These are phyloP conservation scores for Candida oleophila DNA, from an alignment of 805 yeast genomes.

Conservation along the genomic window DNA sequence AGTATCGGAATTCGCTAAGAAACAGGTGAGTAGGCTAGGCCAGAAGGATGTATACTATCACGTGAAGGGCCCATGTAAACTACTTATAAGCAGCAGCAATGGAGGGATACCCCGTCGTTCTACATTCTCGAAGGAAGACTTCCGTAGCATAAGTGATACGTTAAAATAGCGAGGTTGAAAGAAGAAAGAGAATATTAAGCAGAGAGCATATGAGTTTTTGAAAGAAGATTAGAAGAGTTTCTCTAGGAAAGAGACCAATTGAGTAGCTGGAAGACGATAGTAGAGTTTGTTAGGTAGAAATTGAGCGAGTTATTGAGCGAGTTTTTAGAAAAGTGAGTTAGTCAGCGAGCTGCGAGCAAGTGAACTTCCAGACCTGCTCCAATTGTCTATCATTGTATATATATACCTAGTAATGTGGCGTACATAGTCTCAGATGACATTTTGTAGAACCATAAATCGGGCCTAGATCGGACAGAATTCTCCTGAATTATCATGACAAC, in stretches of 20 bases:
- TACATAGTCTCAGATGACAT: neutral
- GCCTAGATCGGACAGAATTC: neutral
- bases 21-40: constrained; percentile 1
- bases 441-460: neutral
- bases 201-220: no score
- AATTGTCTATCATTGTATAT: no score
- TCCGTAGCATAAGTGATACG: constrained; percentile 8
- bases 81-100: constrained; percentile 21
- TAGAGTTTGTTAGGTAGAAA: no score
- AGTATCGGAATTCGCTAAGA: neutral
- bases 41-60: constrained; percentile 14
- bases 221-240: no score
- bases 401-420: neutral
- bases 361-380: no score
- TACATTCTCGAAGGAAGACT: constrained; percentile 16
- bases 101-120: constrained; percentile 8
- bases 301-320: no score
- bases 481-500: neutral
- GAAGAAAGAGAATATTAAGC: no score
- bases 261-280: no score
- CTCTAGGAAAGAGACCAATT: no score
- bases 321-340: no score
- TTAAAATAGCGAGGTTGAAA: constrained; percentile 2
- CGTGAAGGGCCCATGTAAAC: constrained; percentile 26
- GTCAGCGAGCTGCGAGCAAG: no score